Conservation (phyloP, 2,329 filamentous ascomycete species). For the Colletotrichum agaves region DNA sequence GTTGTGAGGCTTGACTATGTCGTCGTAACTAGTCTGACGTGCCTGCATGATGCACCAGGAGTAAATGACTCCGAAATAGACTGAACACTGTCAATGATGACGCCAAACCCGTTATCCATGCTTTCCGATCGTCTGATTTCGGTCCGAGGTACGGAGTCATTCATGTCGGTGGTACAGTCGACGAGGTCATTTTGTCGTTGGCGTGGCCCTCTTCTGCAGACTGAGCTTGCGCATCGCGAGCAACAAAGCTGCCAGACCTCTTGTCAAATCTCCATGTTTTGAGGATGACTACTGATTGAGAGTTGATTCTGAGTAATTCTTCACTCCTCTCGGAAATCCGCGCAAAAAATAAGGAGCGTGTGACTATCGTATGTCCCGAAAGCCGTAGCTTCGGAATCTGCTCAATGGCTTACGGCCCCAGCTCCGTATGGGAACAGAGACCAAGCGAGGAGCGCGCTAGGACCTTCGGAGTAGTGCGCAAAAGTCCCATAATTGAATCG, state of each 20-base stretch:
- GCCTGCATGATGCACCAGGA: constrained; percentile 45
- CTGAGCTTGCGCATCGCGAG: neutral
- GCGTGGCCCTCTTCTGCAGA: neutral
- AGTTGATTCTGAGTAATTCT: too few relatives aligned
- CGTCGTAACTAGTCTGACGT: constrained; percentile 41
- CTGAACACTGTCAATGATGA: constrained; percentile 41
- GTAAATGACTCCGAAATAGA: constrained; percentile 45
- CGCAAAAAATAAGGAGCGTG: neutral
- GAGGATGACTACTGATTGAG: neutral
- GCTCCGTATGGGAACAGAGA: neutral
- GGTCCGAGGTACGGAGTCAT: neutral
- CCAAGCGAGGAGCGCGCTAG: neutral
- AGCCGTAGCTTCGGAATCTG: constrained; percentile 9
- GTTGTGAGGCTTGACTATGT: constrained; percentile 40
- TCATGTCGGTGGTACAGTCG: neutral
- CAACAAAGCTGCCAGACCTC: neutral
- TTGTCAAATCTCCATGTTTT: constrained; percentile 25
- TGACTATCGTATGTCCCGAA: constrained; percentile 18
- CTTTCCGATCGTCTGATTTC: constrained; percentile 19
- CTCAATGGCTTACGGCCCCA: neutral
- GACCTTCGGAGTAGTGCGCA: neutral
- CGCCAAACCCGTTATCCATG: constrained; percentile 43
- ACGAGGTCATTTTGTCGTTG: neutral
- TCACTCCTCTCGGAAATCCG: neutral
- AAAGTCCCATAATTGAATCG: constrained; percentile 4